Evolutionary conservation across 257 asterid species (phyloP), one percentile per base, ranked within the genome.

Genomic region (Knoxia roxburghii): DNA sequence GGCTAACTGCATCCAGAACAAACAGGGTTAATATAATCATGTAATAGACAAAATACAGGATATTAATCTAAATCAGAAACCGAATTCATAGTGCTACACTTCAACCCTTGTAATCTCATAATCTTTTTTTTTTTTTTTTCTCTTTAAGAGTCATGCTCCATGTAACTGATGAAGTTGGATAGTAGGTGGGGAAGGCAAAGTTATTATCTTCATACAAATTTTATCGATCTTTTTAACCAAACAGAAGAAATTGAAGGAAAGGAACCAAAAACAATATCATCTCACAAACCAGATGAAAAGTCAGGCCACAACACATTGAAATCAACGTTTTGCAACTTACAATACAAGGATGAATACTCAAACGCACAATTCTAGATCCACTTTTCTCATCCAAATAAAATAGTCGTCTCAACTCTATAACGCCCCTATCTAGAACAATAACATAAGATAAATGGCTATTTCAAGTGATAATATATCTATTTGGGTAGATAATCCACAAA

Each of bases 1-100:
- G 55, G 46, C 26, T 14, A 65, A 30, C 77, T 73, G 72, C 68
- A 66, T 13, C 32, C 4, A 52, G 29, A 23, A 51, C 4, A 41
- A 63, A 50, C 11, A 53, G 10, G n/a, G 68, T 49, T 58, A 65
- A 27, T 53, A 56, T 39, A 35, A 53, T 40, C 30, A 49, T 49
- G n/a, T 54, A 14, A 59, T 33, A 12, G 17, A 13, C 32, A 37
- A 50, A 72, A 7, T 7, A 4, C 0, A 35, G 13, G 41, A 14
- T 41, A 21, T 5, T 41, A 27, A 26, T 26, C 61, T 23, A 12
- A 18, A 53, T n/a, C 20, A 40, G 11, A 30, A 57, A 58, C 33
- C 27, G 21, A 33, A 33, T 2, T 59, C 30, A 59, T 8, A 35
- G 14, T 14, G 8, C 10, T 9, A 18, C n/a, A 59, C 10, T 20